Base-by-base conservation (phyloP, 2,329 filamentous ascomycete species). In the Graphium sp. region DNA sequence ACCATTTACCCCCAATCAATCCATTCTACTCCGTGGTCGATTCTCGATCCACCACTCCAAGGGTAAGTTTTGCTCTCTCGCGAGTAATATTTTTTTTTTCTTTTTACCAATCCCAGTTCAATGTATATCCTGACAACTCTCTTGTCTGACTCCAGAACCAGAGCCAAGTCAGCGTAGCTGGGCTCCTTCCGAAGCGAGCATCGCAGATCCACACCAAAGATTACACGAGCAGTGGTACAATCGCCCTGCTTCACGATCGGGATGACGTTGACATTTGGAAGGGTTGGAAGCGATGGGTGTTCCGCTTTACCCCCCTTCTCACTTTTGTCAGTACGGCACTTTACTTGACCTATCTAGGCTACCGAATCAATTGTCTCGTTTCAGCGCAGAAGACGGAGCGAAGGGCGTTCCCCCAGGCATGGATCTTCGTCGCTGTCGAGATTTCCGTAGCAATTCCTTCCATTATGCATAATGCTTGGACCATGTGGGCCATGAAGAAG, bases 361-460 rank as follows among this genome's bases (percentile, higher is more conserved):
- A 62, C 30, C 61, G 66, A 21, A 56, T 71, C 18, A 47, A 48
- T 28, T 69, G 63, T 39, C 58, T 68, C 30, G 42, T 65, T n/a
- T 45, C 48, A 24, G 63, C 66, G 1, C 63, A 71, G 37, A 46
- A 53, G 2, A 44, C 44, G 1, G 45, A 47, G 4, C 27, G 41
- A 4, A 41, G 47, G 14, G 49, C 48, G 3, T 71, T 59, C 34
- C 48, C 53, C 5, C 55, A 60, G 24, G 66, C 66, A 3, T 71
- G 66, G 66, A 40, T 67, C 6, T 71, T 71, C 37, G 62, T 71
- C 30, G 59, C 49, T 15, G 55, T 69, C 32, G 66, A 71, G 39
- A 43, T 66, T 22, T 48, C 52, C n/a, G 55, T 61, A 6, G 60
- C 62, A 5, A 53, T 68, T 29, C 66, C 66, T 5, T 55, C 61